Conservation (phyloP, 805 yeast species). For the Candida maris region DNA sequence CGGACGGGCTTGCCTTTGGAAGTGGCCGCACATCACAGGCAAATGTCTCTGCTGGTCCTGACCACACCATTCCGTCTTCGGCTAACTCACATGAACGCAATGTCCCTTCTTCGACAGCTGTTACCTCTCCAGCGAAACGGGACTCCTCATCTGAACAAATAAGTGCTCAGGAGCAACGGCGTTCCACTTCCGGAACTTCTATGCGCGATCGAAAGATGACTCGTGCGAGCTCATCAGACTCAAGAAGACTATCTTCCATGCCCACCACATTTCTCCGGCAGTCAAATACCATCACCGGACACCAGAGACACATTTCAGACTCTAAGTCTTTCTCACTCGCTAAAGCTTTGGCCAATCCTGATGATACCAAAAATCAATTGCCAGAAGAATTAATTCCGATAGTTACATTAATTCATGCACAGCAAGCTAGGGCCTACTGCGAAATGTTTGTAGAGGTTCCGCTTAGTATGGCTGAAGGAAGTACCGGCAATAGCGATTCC, state of each 20-base stretch:
- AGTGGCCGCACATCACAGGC: too few species aligned
- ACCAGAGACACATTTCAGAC: slow-evolving; percentile 10
- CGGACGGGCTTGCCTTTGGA: too few species aligned
- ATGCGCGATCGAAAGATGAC: background rate
- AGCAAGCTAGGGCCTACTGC: slow-evolving; percentile 60
- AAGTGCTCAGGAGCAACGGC: background rate
- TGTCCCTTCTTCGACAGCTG: too few species aligned
- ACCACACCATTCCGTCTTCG: too few species aligned
- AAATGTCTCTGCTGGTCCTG: too few species aligned
- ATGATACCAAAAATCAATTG: slow-evolving; percentile 22
- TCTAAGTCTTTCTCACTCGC: slow-evolving; percentile 19
- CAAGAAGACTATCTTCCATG: slow-evolving; percentile 26
- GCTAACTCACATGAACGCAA: too few species aligned
- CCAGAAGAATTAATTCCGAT: slow-evolving; percentile 73
- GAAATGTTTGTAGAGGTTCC: slow-evolving; percentile 32
- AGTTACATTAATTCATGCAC: slow-evolving; percentile 66
- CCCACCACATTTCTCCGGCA: slow-evolving; percentile 31
- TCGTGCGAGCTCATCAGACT: slow-evolving; percentile 6
- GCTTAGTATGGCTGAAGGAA: slow-evolving; percentile 5
- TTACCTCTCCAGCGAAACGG: too few species aligned
- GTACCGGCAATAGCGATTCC: slow-evolving; percentile 2
- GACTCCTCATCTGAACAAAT: too few species aligned
- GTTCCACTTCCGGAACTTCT: background rate
- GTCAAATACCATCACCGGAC: slow-evolving; percentile 17
- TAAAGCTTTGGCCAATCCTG: slow-evolving; percentile 12